Percentiles rank a stretch among this genome's conserved stretches.
phyloP scores from a whole-genome alignment of 768 basidiomycete genomes.

The Agrocybe praecox region DNA sequence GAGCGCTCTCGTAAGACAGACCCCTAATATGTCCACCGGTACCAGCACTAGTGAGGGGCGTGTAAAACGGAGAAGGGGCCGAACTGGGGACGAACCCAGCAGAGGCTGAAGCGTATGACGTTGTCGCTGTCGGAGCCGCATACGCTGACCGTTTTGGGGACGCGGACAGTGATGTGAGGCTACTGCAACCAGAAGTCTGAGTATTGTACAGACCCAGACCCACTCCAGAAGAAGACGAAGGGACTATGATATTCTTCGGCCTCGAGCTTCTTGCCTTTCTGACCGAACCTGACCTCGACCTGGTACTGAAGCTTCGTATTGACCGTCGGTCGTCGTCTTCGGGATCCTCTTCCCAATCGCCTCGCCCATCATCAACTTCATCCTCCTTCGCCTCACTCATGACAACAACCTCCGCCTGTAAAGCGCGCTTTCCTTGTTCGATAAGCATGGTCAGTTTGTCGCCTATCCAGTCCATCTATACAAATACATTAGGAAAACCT shows the following conservation, averaged over 20 bases:
- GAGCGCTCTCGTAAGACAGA: conserved; percentile 20
- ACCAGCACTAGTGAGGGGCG: background rate
- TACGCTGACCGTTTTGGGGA: conserved; percentile 21
- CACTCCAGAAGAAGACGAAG: conserved; percentile 30
- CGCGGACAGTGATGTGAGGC: conserved; percentile 8
- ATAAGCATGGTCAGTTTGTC: conserved; percentile 70
- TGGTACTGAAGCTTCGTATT: conserved; percentile 21
- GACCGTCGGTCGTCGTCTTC: conserved; percentile 18
- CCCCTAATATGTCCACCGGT: conserved; percentile 21
- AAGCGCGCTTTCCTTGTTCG: conserved; percentile 76
- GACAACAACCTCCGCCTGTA: conserved; percentile 78
- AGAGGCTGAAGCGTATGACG: conserved; percentile 13
- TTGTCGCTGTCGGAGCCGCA: conserved; percentile 14
- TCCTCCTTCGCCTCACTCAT: conserved; percentile 76
- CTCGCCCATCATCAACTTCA: conserved; percentile 75
- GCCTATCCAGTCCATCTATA: conserved; percentile 86
- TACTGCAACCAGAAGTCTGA: background rate
- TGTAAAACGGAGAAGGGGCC: conserved; percentile 3
- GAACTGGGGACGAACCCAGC: conserved; percentile 15
- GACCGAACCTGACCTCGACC: conserved; percentile 28
- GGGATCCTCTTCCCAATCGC: conserved; percentile 74
- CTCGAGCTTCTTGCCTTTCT: background rate
- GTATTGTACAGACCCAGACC: conserved; percentile 12
- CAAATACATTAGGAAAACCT: background rate
- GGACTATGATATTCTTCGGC: conserved; percentile 20